Evolutionary conservation across 441 rosid species (phyloP).

Genomic region (Pelargonium australe): DNA sequence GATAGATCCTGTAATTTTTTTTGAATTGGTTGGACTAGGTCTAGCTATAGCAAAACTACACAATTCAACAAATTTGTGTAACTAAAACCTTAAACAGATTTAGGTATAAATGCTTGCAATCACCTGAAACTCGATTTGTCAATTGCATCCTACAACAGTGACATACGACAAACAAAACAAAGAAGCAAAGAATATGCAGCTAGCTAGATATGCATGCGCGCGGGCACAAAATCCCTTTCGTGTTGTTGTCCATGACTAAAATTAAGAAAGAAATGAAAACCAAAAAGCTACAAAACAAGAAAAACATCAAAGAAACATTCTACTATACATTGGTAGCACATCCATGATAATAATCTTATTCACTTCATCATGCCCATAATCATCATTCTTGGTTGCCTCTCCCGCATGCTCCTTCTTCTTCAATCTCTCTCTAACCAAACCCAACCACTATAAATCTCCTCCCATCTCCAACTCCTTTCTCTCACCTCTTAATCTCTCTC

Average conservation of each 20-base stretch:
- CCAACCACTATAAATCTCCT: conserved; percentile 13
- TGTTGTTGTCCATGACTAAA: conserved; percentile 27
- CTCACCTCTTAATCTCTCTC: conserved; percentile 34
- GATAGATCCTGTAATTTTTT: too few species aligned
- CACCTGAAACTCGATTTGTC: too few species aligned
- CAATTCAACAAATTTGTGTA: too few species aligned
- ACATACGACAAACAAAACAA: neutral
- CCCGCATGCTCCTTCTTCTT: conserved; percentile 68
- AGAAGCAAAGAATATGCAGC: neutral
- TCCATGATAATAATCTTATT: conserved; percentile 76
- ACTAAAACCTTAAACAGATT: too few species aligned
- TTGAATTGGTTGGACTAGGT: too few species aligned
- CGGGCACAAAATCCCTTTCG: conserved; percentile 40
- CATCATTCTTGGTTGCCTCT: conserved; percentile 92
- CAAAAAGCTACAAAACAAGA: too few species aligned
- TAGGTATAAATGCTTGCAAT: too few species aligned
- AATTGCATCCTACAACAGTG: too few species aligned
- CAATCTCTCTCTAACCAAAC: conserved; percentile 8
- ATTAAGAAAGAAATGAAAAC: too few species aligned
- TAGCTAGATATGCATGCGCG: conserved; percentile 68
- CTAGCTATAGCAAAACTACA: too few species aligned
- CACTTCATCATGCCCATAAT: conserved; percentile 89
- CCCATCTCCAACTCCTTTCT: conserved; percentile 36
- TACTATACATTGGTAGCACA: too few species aligned
- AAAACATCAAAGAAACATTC: conserved; percentile 12